Evolutionary conservation across 2,329 filamentous ascomycete genomes (phyloP).

Genomic region (Xylariaceae sp.): DNA sequence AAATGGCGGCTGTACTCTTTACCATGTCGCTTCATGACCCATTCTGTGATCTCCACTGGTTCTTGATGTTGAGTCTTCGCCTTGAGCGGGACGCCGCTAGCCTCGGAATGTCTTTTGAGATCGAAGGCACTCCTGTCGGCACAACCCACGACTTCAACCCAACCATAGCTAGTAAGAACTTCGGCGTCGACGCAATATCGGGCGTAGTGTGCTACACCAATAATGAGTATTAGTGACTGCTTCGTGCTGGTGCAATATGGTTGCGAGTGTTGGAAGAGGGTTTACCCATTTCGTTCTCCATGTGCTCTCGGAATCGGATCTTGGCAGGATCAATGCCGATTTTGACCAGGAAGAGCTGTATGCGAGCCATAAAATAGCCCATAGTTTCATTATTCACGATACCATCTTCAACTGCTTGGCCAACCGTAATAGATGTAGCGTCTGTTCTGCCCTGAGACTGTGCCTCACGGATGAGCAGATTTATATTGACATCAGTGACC

Average conservation of each 20-base stretch:
- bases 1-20: slow-evolving; percentile 95
- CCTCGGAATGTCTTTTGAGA: slow-evolving; percentile 85
- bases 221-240: neutral
- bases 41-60: slow-evolving; percentile 79
- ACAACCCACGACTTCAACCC: slow-evolving; percentile 98
- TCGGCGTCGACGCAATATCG: slow-evolving; percentile 98
- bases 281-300: slow-evolving; percentile 42
- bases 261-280: neutral
- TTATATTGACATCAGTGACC: slow-evolving; percentile 77
- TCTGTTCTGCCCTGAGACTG: slow-evolving; percentile 84
- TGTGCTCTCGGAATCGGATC: slow-evolving; percentile 95
- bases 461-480: slow-evolving; percentile 77
- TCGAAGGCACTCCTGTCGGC: slow-evolving; percentile 95
- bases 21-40: slow-evolving; percentile 82
- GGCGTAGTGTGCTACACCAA: slow-evolving; percentile 86
- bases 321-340: slow-evolving; percentile 85
- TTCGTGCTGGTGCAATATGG: neutral
- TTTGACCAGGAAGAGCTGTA: slow-evolving; percentile 83
- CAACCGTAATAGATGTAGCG: slow-evolving; percentile 70
- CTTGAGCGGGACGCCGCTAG: slow-evolving; percentile 80
- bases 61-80: slow-evolving; percentile 78
- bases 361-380: slow-evolving; percentile 93
- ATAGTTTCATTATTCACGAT: slow-evolving; percentile 96
- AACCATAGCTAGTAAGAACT: slow-evolving; percentile 84
- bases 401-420: slow-evolving; percentile 76